Percentiles rank a stretch among this genome's conserved stretches.
phyloP scores from a whole-genome alignment of 306 rosid genomes.

The Medicago arabica region DNA sequence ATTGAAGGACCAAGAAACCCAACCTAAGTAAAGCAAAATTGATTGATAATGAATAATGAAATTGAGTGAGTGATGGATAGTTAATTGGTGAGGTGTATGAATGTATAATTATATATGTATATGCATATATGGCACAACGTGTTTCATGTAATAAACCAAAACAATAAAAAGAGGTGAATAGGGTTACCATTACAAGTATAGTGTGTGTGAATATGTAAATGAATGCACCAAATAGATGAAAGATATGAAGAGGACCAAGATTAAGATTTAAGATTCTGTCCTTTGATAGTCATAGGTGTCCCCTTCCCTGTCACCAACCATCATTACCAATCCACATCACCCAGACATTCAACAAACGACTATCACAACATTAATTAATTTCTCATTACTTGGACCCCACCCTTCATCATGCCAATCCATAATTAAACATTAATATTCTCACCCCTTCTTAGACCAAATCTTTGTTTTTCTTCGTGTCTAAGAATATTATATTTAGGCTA shows the following conservation, averaged over 20 bases:
- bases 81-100: slow-evolving; percentile 22
- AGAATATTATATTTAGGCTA: no score
- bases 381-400: slow-evolving; percentile 38
- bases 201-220: slow-evolving; percentile 5
- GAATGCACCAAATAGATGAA: background rate
- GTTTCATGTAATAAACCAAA: slow-evolving; percentile 23
- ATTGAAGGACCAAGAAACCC: slow-evolving; percentile 44
- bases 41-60: slow-evolving; percentile 14
- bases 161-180: slow-evolving; percentile 14
- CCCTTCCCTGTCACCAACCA: slow-evolving; percentile 54
- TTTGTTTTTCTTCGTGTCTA: slow-evolving; percentile 38
- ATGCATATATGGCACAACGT: slow-evolving; percentile 31
- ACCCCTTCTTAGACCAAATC: slow-evolving; percentile 55
- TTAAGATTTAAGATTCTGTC: slow-evolving; percentile 33
- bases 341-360: slow-evolving; percentile 61
- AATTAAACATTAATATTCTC: slow-evolving; percentile 25
- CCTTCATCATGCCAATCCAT: slow-evolving; percentile 23
- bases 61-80: background rate
- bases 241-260: background rate
- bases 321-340: slow-evolving; percentile 59
- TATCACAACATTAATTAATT: slow-evolving; percentile 37
- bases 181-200: background rate
- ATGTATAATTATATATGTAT: background rate
- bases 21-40: slow-evolving; percentile 42
- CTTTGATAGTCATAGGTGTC: slow-evolving; percentile 50